Conservation (phyloP, 176 grass and related monocot species). For the Oryza officinalis region DNA sequence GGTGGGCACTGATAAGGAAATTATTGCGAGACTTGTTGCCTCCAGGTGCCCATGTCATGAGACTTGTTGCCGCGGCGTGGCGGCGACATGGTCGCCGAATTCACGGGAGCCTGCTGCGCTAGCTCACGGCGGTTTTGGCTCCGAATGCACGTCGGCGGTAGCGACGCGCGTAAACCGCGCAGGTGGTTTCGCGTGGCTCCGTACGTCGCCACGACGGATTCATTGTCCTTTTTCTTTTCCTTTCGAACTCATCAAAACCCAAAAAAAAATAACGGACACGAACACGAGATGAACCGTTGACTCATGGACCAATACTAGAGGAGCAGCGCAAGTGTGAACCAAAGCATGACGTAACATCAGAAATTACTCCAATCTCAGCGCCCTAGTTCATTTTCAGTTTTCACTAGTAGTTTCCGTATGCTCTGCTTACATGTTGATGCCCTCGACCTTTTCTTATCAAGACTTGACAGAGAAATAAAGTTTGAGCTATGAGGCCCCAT, state of each 20-base stretch:
- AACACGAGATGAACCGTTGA: background rate
- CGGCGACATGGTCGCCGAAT: slow-evolving; percentile 24
- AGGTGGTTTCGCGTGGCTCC: slow-evolving; percentile 13
- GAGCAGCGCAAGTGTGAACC: background rate
- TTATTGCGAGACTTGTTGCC: background rate
- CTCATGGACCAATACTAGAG: background rate
- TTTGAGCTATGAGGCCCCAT: too few species aligned
- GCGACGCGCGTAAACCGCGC: slow-evolving; percentile 8
- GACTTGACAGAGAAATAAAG: too few species aligned
- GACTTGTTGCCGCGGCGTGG: background rate
- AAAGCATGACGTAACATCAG: background rate
- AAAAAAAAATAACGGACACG: background rate
- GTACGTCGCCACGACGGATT: background rate
- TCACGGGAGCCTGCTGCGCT: background rate
- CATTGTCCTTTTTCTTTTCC: background rate
- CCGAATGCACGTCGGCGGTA: background rate
- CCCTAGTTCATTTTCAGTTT: background rate
- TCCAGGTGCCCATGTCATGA: background rate
- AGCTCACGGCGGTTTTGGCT: background rate
- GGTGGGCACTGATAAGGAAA: background rate
- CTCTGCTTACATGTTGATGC: too few species aligned
- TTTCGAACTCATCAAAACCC: background rate
- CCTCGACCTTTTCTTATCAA: too few species aligned
- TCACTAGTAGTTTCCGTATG: background rate
- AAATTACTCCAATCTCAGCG: background rate